A percentile compares a stretch with the other conserved stretches of the same genome.
These are phyloP conservation scores for Exophiala lecanii-corni DNA, from an alignment of 2,329 filamentous ascomycete species.

Conservation along the genomic window DNA sequence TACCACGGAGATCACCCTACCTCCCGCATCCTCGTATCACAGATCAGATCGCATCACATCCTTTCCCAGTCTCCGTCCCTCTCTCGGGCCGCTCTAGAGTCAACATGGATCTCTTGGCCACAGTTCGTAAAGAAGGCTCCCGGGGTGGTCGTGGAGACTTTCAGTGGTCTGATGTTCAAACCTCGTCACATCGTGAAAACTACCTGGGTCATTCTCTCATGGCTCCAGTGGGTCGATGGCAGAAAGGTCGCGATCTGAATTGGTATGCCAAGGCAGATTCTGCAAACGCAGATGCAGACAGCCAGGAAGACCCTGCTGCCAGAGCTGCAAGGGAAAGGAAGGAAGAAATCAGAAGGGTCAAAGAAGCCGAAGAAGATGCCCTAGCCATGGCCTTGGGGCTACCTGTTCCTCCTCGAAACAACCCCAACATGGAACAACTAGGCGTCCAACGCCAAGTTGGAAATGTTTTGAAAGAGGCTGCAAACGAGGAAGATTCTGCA, in stretches of 20 bases:
- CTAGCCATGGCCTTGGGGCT: conserved; percentile 78
- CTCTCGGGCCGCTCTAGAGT: background rate
- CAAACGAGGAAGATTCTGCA: conserved; percentile 30
- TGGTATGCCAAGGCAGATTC: conserved; percentile 62
- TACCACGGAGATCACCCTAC: too few relatives aligned
- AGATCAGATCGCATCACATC: background rate
- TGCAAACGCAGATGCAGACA: conserved; percentile 39
- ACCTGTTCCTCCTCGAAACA: conserved; percentile 59
- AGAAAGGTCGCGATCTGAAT: conserved; percentile 65
- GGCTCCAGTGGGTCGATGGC: conserved; percentile 89
- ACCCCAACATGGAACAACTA: conserved; percentile 60
- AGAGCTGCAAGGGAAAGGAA: conserved; percentile 58
- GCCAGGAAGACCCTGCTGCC: conserved; percentile 54
- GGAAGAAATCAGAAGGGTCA: conserved; percentile 75
- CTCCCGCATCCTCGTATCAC: background rate
- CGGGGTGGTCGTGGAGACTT: conserved; percentile 87
- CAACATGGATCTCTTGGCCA: conserved; percentile 86
- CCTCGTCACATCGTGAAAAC: conserved; percentile 81
- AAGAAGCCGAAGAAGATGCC: conserved; percentile 89
- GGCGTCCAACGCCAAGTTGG: conserved; percentile 54
- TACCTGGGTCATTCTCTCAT: conserved; percentile 87
- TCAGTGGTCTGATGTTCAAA: conserved; percentile 91
- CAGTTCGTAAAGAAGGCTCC: conserved; percentile 77
- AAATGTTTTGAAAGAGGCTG: conserved; percentile 45
- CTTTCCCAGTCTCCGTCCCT: background rate